These are phyloP conservation scores for Yamadazyma jaroonii DNA, from an alignment of 1,139 yeast genomes.

Conservation along the genomic window DNA sequence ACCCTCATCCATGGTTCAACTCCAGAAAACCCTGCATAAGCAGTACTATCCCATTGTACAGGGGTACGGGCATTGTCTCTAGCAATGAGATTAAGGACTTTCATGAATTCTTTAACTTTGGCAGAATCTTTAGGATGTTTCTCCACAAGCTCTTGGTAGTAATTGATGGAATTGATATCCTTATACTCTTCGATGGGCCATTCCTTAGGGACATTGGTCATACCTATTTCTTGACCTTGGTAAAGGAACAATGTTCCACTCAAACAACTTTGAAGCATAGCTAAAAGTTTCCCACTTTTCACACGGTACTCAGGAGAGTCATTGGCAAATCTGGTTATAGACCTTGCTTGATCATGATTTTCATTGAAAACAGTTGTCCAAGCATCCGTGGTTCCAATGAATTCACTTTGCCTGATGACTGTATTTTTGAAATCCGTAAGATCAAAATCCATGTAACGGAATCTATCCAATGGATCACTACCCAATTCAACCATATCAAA, in stretches of 20 bases:
- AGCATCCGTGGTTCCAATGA: constrained; percentile 49
- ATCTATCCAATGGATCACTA: constrained; percentile 30
- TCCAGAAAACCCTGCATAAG: constrained; percentile 50
- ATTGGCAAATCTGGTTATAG: constrained; percentile 51
- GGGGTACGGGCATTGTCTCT: constrained; percentile 61
- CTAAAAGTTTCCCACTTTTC: constrained; percentile 46
- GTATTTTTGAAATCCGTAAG: constrained; percentile 46
- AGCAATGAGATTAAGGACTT: constrained; percentile 33
- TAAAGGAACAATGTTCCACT: constrained; percentile 60
- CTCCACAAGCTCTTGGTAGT: constrained; percentile 33
- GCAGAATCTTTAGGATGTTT: constrained; percentile 30
- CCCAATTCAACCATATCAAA: constrained; percentile 51
- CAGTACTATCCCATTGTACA: constrained; percentile 52
- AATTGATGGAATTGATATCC: constrained; percentile 48
- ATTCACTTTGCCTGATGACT: constrained; percentile 26
- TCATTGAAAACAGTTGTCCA: constrained; percentile 58
- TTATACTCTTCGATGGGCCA: constrained; percentile 52
- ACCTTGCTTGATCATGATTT: constrained; percentile 60
- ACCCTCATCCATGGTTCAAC: constrained; percentile 57
- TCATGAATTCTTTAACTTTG: constrained; percentile 29
- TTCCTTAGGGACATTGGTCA: constrained; percentile 41
- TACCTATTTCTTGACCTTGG: constrained; percentile 64
- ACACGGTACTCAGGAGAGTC: constrained; percentile 27
- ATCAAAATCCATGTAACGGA: constrained; percentile 32
- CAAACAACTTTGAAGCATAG: constrained; percentile 43